Percentiles rank a stretch among this genome's conserved stretches.
Evolutionary conservation across 2,329 filamentous ascomycete species (phyloP).

Genomic region (Aspergillus sp.): DNA sequence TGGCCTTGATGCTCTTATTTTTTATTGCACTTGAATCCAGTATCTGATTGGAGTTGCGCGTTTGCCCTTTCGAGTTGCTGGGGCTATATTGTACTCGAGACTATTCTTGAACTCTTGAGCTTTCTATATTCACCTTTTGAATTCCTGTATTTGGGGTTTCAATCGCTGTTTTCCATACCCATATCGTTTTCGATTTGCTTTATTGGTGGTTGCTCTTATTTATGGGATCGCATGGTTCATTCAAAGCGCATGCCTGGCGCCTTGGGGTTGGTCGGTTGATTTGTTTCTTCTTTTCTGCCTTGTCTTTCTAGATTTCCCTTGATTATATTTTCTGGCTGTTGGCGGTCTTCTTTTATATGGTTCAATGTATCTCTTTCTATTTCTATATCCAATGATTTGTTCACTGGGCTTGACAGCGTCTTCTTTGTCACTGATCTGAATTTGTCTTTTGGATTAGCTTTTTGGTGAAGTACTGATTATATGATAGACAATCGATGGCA

Average conservation of each 20-base stretch:
- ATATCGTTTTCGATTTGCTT: neutral
- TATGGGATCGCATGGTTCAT: neutral
- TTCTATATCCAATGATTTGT: neutral
- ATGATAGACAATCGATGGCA: neutral
- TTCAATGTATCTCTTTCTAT: conserved; percentile 1
- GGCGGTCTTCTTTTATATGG: conserved; percentile 3
- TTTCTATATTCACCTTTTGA: neutral
- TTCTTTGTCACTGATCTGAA: conserved; percentile 1
- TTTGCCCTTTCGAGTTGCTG: neutral
- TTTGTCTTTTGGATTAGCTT: conserved; percentile 1
- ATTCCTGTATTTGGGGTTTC: too few relatives aligned
- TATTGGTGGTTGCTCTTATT: neutral
- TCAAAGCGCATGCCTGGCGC: conserved; percentile 21
- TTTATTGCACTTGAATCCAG: neutral
- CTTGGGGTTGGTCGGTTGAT: conserved; percentile 12
- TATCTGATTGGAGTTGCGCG: neutral
- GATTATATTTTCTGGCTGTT: conserved; percentile 3
- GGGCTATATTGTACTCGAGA: neutral
- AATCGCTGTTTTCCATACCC: neutral
- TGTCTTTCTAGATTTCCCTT: conserved; percentile 7
- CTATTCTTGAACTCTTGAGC: neutral
- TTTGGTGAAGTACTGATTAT: conserved; percentile 2
- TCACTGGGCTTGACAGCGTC: neutral
- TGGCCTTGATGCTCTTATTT: neutral
- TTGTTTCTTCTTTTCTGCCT: conserved; percentile 9